A percentile compares a stretch with the other conserved stretches of the same genome.
Conservation (phyloP, 768 basidiomycete species). For the Suillus occidentalis region DNA sequence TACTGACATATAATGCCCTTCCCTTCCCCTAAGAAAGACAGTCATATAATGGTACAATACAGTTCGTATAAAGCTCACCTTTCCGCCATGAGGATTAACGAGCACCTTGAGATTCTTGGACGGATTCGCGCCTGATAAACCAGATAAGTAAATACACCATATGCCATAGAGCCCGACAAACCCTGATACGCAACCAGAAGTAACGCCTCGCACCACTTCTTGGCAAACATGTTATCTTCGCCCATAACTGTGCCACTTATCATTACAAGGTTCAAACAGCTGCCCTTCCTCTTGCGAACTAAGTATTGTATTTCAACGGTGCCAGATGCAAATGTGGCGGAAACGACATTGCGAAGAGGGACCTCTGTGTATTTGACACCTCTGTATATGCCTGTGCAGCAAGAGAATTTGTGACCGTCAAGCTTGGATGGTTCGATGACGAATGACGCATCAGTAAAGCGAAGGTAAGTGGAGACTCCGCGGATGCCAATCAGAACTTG, state of each 20-base stretch:
- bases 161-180: slow-evolving; percentile 4
- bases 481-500: slow-evolving; percentile 12
- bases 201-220: slow-evolving; percentile 55
- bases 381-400: slow-evolving; percentile 7
- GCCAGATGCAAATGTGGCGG: slow-evolving; percentile 40
- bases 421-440: slow-evolving; percentile 20
- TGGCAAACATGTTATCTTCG: slow-evolving; percentile 33
- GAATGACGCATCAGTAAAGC: slow-evolving; percentile 28
- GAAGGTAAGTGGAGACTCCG: slow-evolving; percentile 23
- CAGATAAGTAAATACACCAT: slow-evolving; percentile 9
- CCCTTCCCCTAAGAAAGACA: slow-evolving; percentile 56
- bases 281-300: slow-evolving; percentile 42
- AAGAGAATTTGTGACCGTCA: slow-evolving; percentile 8
- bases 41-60: slow-evolving; percentile 5
- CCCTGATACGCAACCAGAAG: slow-evolving; percentile 66
- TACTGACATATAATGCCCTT: slow-evolving; percentile 47
- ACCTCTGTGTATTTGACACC: slow-evolving; percentile 24
- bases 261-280: slow-evolving; percentile 37
- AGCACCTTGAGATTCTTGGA: slow-evolving; percentile 62
- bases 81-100: slow-evolving; percentile 81
- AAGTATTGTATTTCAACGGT: slow-evolving; percentile 54
- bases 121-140: slow-evolving; percentile 48
- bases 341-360: slow-evolving; percentile 54
- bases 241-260: slow-evolving; percentile 40
- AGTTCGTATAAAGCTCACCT: slow-evolving; percentile 43